A percentile compares a stretch with the other conserved stretches of the same genome.
Evolutionary conservation across 805 yeast species (phyloP).

Genomic region (Metschnikowia rubicola): DNA sequence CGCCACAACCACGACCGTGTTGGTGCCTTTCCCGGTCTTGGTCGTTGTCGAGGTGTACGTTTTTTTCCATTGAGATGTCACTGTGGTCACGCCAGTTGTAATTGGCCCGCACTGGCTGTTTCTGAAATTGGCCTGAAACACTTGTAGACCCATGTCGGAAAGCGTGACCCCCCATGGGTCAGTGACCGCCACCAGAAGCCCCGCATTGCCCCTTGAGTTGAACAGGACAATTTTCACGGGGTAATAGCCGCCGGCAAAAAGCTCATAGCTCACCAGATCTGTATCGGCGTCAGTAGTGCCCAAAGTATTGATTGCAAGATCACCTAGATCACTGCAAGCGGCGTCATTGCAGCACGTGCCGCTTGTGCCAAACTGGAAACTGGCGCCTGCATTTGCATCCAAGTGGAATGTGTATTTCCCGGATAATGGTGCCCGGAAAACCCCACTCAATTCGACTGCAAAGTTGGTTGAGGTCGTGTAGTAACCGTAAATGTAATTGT

Average conservation of each 20-base stretch:
- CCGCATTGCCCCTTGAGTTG: constrained; percentile 11
- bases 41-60: constrained; percentile 8
- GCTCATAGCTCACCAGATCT: background rate
- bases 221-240: constrained; percentile 14
- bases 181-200: constrained; percentile 3
- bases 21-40: constrained; percentile 2
- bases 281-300: background rate
- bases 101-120: background rate
- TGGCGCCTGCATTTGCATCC: constrained; percentile 14
- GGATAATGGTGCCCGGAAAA: constrained; percentile 7
- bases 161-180: constrained; percentile 2
- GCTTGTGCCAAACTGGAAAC: constrained; percentile 13
- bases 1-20: constrained; percentile 11
- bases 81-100: background rate
- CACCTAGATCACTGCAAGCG: constrained; percentile 6
- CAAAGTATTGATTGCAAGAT: constrained; percentile 6
- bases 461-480: background rate
- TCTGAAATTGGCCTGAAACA: constrained; percentile 6
- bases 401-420: constrained; percentile 11
- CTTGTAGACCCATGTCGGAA: constrained; percentile 5
- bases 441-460: constrained; percentile 8
- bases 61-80: constrained; percentile 2
- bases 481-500: background rate
- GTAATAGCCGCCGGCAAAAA: constrained; percentile 7
- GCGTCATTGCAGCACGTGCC: constrained; percentile 13